phyloP scores from a whole-genome alignment of 768 basidiomycete species.

The Tricholoma sp. region DNA sequence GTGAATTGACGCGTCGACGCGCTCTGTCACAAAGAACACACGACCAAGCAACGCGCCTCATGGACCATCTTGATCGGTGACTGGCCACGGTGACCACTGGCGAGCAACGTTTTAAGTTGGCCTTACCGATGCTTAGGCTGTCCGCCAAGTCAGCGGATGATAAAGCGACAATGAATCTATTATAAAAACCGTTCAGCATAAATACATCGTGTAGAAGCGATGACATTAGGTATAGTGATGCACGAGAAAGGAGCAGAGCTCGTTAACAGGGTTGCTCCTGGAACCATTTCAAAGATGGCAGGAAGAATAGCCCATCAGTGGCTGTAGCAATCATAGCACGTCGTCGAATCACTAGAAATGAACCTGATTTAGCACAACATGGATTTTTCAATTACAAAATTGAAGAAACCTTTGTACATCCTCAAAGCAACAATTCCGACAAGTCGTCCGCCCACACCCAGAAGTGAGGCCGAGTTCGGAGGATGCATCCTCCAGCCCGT shows the following conservation, averaged over 20 bases:
- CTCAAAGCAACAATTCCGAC: slow-evolving; percentile 42
- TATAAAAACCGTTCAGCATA: neutral
- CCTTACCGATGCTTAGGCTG: no score
- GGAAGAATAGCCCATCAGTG: neutral
- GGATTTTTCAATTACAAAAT: neutral
- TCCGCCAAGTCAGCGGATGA: no score
- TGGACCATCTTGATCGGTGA: no score
- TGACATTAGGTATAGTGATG: neutral
- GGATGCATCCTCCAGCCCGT: neutral
- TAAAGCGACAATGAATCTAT: neutral
- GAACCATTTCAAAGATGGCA: neutral
- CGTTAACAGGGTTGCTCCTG: neutral
- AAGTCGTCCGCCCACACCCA: slow-evolving; percentile 38
- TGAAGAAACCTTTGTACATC: slow-evolving; percentile 32
- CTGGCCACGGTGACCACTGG: no score
- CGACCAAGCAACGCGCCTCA: no score
- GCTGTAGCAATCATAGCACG: slow-evolving; percentile 35
- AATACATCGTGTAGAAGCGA: neutral
- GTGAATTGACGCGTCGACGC: neutral
- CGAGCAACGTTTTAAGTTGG: no score
- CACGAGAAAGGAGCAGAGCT: neutral
- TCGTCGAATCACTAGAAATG: slow-evolving; percentile 29
- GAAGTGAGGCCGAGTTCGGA: slow-evolving; percentile 17
- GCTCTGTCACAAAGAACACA: slow-evolving; percentile 2
- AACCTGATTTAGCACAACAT: neutral